Base-by-base conservation (phyloP, 148 eudicot genomes). In the Diospyros kaki region DNA sequence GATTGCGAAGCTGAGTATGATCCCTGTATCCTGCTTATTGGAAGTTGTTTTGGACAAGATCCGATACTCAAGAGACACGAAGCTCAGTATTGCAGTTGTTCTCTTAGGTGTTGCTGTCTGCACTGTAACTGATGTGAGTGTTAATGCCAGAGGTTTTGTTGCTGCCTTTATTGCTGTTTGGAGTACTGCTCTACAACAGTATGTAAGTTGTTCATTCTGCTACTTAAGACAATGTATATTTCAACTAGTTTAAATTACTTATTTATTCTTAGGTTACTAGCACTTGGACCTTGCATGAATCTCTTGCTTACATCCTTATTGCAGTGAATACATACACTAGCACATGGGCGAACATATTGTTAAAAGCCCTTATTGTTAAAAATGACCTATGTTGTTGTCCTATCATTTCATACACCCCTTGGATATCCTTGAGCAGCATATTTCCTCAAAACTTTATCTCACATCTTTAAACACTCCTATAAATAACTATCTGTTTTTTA, bases 1-100 rank as follows among this genome's bases (percentile, higher is more conserved):
- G 97, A 91, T 91, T 78, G 90, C 92, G 62, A 91, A 87, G 84
- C 86, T 87, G 80, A 89, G 88, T 78, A 88, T 88, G 94, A 90
- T 90, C 64, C 94, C 91, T 1, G 91, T 90, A 51, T 86, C 94
- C 3, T 90, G 94, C 66, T 79, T 86, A 39, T 81, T 90, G 61
- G 91, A 90, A 82, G 79, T 90, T 76, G 88, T 81, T 2, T 75
- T 90, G 66, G 94, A 90, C 81, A 86, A 84, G 54, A 71, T 88
- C 50, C 81, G 73, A 58, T 90, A 90, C 64, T 90, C 91, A 59
- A 88, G 87, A 75, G 90, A 86, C 71, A 90, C 94, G 7, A 90
- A 86, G 76, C 91, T 90, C 45, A 90, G 94, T 70, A 90, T 90
- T 40, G 43, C 77, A 43, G 54, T 86, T 43, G 94, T 90, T 62